Evolutionary conservation across 139 green algal genomes (phyloP).

Genomic region (Chlorella sp.): DNA sequence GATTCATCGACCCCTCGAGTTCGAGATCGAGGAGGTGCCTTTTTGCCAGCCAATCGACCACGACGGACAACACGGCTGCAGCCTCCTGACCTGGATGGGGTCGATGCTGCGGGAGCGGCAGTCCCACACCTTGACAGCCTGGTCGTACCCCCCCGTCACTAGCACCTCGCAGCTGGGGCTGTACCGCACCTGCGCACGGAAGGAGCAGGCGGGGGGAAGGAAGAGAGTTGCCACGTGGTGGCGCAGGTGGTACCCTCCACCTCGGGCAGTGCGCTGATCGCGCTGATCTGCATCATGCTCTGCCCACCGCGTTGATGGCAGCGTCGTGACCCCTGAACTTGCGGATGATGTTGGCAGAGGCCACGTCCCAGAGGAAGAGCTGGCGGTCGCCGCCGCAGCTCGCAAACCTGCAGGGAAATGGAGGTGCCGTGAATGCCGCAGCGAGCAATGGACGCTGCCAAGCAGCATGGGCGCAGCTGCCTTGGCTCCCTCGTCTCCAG

Average conservation of each 20-base stretch:
- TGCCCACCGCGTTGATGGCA: conserved; percentile 70
- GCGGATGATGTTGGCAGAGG: conserved; percentile 75
- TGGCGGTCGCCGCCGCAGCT: conserved; percentile 86
- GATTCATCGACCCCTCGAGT: no score
- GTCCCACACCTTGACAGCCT: conserved; percentile 90
- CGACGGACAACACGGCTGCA: no score
- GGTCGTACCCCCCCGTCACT: conserved; percentile 88
- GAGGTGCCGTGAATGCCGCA: no score
- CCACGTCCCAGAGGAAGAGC: conserved; percentile 95
- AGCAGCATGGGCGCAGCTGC: no score
- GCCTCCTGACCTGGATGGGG: conserved; percentile 86
- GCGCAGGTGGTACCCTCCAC: no score
- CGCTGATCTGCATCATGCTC: neutral
- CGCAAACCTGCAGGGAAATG: conserved; percentile 68
- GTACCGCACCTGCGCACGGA: conserved; percentile 77
- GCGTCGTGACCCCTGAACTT: conserved; percentile 91
- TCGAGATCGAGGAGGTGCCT: no score
- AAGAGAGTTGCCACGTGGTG: no score
- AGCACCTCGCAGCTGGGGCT: conserved; percentile 71
- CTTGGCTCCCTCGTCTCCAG: no score
- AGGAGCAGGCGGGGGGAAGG: conserved; percentile 26
- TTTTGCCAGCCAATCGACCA: no score
- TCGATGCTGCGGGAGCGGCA: conserved; percentile 74
- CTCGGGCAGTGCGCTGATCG: no score
- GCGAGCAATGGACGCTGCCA: no score